Evolutionary conservation across 352 stramenopile genomes (phyloP).

Genomic region (Thraustochytrium sp.): DNA sequence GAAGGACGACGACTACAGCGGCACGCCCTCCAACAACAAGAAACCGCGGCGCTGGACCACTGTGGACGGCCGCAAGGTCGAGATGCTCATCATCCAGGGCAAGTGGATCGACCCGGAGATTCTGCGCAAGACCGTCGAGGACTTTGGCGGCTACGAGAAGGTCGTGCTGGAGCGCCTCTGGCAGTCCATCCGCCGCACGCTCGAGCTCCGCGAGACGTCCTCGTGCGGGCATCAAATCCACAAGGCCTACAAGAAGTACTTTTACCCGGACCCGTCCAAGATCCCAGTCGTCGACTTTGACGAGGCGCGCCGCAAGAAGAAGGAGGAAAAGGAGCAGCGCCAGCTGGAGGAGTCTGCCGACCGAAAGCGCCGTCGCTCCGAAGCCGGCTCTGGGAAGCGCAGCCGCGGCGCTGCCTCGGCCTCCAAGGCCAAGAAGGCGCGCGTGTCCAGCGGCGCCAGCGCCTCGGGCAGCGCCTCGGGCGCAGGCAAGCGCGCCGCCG

Average conservation of each 20-base stretch:
- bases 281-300: neutral
- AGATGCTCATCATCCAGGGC: conserved; percentile 6
- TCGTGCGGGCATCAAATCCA: neutral
- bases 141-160: conserved; percentile 28
- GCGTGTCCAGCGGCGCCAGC: neutral
- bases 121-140: conserved; percentile 19
- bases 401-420: neutral
- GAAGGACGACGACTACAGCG: neutral
- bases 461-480: neutral
- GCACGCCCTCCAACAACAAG: neutral
- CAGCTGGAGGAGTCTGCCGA: neutral
- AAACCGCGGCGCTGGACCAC: neutral
- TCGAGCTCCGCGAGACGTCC: neutral
- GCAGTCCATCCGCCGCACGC: neutral
- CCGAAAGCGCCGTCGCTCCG: neutral
- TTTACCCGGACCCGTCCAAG: neutral
- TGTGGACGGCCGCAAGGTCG: conserved; percentile 12
- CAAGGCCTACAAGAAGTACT: conserved; percentile 36
- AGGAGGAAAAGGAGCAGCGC: neutral
- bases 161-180: conserved; percentile 21
- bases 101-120: conserved; percentile 26
- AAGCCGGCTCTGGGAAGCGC: neutral
- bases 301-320: neutral
- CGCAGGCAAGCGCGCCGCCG: neutral
- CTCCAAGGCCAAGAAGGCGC: neutral